Percentiles rank a stretch among this genome's conserved stretches.
Evolutionary conservation across 2,329 filamentous ascomycete genomes (phyloP).

Genomic region (Alternaria metachromatica): DNA sequence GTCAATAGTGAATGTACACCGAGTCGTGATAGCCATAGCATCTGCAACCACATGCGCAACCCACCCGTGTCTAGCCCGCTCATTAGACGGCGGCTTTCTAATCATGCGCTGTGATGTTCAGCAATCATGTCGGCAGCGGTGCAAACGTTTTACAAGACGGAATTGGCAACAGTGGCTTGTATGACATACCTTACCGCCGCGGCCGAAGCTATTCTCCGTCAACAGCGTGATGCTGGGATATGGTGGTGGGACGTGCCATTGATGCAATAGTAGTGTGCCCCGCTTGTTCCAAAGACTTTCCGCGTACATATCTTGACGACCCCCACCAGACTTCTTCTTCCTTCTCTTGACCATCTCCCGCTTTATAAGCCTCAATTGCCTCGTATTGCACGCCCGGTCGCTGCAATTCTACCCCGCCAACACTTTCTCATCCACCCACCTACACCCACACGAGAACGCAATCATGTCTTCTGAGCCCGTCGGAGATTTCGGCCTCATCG

Average conservation of each 20-base stretch:
- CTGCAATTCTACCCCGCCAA: slow-evolving; percentile 41
- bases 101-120: slow-evolving; percentile 10
- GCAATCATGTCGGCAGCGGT: slow-evolving; percentile 10
- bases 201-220: slow-evolving; percentile 30
- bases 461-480: slow-evolving; percentile 50
- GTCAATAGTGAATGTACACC: neutral
- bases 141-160: slow-evolving; percentile 12
- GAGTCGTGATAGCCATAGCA: neutral
- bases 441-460: slow-evolving; percentile 15
- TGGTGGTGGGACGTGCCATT: slow-evolving; percentile 27
- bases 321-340: slow-evolving; percentile 30
- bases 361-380: slow-evolving; percentile 29
- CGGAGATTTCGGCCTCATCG: slow-evolving; percentile 62
- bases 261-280: slow-evolving; percentile 39
- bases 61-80: neutral
- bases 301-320: slow-evolving; percentile 43
- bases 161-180: slow-evolving; percentile 23
- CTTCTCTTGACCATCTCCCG: slow-evolving; percentile 31
- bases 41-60: neutral
- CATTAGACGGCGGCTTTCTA: slow-evolving; percentile 9
- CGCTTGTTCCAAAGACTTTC: slow-evolving; percentile 43
- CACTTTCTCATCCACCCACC: slow-evolving; percentile 10
- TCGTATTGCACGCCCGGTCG: slow-evolving; percentile 39
- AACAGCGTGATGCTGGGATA: slow-evolving; percentile 11
- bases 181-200: slow-evolving; percentile 34